phyloP scores from a whole-genome alignment of 257 asterid genomes.

The Solanum tarapatanum region DNA sequence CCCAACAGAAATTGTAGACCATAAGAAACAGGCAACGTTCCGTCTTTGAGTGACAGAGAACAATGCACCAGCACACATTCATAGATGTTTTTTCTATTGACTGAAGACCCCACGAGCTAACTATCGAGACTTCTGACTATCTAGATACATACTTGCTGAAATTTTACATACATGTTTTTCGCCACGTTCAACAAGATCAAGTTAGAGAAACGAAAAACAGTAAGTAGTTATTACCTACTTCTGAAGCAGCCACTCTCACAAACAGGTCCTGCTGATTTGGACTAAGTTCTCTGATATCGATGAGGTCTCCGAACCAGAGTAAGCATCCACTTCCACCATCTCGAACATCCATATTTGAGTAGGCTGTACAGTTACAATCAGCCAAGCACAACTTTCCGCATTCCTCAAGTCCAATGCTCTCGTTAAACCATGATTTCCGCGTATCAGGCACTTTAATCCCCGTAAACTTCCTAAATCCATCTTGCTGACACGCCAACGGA shows the following conservation, averaged over 20 bases:
- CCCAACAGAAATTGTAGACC: neutral
- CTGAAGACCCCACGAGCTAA: neutral
- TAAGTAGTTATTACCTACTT: slow-evolving; percentile 10
- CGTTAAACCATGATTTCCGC: neutral
- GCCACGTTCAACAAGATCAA: neutral
- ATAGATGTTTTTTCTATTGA: neutral
- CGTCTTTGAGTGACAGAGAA: neutral
- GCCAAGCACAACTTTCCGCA: slow-evolving; percentile 8
- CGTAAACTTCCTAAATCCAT: neutral
- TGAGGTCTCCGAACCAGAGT: slow-evolving; percentile 9
- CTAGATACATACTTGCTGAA: neutral
- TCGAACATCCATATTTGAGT: neutral
- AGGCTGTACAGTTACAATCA: slow-evolving; percentile 15
- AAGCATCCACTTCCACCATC: slow-evolving; percentile 7
- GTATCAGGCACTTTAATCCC: slow-evolving; percentile 16
- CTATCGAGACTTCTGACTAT: neutral
- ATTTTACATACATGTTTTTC: neutral
- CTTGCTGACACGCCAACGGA: neutral
- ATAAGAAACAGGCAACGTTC: neutral
- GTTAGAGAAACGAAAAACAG: neutral
- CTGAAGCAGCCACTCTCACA: slow-evolving; percentile 10
- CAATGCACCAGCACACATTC: neutral
- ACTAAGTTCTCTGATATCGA: slow-evolving; percentile 2
- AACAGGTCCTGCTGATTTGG: slow-evolving; percentile 1
- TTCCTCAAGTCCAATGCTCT: neutral